Evolutionary conservation across 352 stramenopile genomes (phyloP), one percentile per base, ranked within the genome.

Genomic region (Ochromonadaceae sp.): DNA sequence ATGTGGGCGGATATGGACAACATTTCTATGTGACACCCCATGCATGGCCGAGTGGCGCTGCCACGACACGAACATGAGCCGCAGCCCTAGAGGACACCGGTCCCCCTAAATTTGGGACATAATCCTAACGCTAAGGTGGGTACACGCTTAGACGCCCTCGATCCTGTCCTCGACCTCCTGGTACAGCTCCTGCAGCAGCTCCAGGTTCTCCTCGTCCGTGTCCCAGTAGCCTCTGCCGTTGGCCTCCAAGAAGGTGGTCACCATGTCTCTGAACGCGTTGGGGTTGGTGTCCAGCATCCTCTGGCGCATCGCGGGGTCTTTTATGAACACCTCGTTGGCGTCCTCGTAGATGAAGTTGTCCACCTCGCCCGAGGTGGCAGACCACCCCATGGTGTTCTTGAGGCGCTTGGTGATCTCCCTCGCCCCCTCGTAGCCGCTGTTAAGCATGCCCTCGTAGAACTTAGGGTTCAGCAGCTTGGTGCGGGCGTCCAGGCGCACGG

Each of bases 261-360:
- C 76, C 78, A 87, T 88, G 67, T 90, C 81, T 60, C 81, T 74
- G 75, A 90, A 88, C 1, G 82, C 81, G 65, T 87, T 88, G 34
- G 81, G 81, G 74, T 90, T 88, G 31, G 79, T 86, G 43, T 90
- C 72, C 43, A 88, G 73, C 43, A 90, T 70, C 36, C 80, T 73
- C 52, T 85, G 62, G 68, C 84, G 78, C 82, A 90, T 90, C 44
- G 85, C 78, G 34, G 75, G 58, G 70, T 90, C 82, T 41, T 88
- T 78, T 70, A 90, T 90, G 69, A 88, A 88, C 22, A 77, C 74
- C 72, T 76, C 72, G 71, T 90, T 90, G 34, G 82, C 82, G 75
- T 90, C 82, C 69, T 90, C 82, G 63, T 87, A 90, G 49, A 90
- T 82, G 68, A 90, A 90, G 76, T 90, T 88, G 66, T 90, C 82